Base-by-base conservation (phyloP, 1,139 yeast genomes). In the Candida tunisiensis region DNA sequence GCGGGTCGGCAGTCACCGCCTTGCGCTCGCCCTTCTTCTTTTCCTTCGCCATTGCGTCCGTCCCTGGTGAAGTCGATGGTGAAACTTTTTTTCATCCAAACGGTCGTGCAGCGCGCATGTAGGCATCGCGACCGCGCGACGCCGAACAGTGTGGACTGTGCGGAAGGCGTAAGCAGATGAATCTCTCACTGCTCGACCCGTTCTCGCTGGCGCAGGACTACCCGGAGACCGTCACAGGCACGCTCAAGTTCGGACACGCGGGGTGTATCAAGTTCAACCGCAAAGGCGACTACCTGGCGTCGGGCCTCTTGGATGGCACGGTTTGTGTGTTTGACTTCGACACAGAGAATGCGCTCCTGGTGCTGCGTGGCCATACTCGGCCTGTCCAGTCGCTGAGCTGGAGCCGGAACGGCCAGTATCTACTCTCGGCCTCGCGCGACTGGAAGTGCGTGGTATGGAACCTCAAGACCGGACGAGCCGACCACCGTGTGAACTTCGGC, bases 181-280 rank as follows among this genome's bases (percentile, higher is more conserved):
- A 85, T 50, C 61, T 82, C 28, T 65, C 92, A n/a, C 60, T 85
- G 14, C 70, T 80, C 39, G 96, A 85, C 50, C 96, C 96, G 3
- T 82, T 83, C 49, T 73, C 92, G 5, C 83, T 85, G 21, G 75
- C 93, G 9, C 85, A 82, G 44, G 98, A 85, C 46, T 85, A 70
- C 42, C 98, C 98, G 0, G 94, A 85, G 38, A 65, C 77, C 2
- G 62, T 82, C 15, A 65, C 78, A 2, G 69, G 69, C 34, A 70
- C 85, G 0, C 55, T 82, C 26, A 47, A 49, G 5, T 60, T 65
- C 49, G 82, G 91, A 1, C 85, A 75, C 39, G 68, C 93, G 1
- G 78, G 82, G 6, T 69, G 72, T 30, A 62, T 85, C 25, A 69
- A 68, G 42, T 80, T 74, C 56, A 79, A 71, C 40, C 56, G 65